phyloP scores from a whole-genome alignment of 352 stramenopile species.

The Phytopythium delawarense region DNA sequence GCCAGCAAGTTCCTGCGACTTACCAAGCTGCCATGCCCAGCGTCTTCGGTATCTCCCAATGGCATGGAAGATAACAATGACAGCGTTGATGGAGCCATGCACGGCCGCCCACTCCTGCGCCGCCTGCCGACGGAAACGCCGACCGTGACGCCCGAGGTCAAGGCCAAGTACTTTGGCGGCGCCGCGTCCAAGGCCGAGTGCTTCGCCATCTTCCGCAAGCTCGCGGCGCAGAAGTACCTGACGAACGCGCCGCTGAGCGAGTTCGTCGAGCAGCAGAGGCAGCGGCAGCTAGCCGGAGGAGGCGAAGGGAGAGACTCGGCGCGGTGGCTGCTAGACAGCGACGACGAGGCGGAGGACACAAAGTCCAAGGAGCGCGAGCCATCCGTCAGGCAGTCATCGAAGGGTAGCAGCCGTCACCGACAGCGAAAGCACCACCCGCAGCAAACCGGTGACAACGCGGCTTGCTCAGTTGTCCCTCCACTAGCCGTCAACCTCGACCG shows the following conservation, averaged over 20 bases:
- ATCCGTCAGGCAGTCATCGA: not conserved
- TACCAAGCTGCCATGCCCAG: slow-evolving; percentile 46
- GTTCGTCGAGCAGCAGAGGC: slow-evolving; percentile 39
- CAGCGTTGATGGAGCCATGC: not conserved
- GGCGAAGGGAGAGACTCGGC: slow-evolving; percentile 9
- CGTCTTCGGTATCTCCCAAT: not conserved
- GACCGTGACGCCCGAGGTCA: slow-evolving; percentile 40
- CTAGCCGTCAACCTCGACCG: not conserved
- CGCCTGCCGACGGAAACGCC: not conserved
- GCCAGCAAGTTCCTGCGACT: slow-evolving; percentile 63
- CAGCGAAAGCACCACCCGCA: not conserved
- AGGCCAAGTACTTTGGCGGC: slow-evolving; percentile 65
- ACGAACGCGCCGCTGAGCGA: slow-evolving; percentile 42
- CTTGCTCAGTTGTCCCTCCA: not conserved
- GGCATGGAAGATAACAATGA: slow-evolving; percentile 18
- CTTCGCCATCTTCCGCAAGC: slow-evolving; percentile 64
- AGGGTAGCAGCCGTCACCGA: not conserved
- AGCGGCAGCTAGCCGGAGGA: slow-evolving; percentile 10
- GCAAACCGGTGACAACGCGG: not conserved
- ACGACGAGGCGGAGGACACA: slow-evolving; percentile 7
- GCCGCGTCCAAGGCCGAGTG: slow-evolving; percentile 39
- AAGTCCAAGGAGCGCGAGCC: not conserved
- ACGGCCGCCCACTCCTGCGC: not conserved
- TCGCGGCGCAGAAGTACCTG: slow-evolving; percentile 64
- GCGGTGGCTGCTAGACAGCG: slow-evolving; percentile 3